Evolutionary conservation across 345 rosid species (phyloP).

Genomic region (Euclidium syriacum): DNA sequence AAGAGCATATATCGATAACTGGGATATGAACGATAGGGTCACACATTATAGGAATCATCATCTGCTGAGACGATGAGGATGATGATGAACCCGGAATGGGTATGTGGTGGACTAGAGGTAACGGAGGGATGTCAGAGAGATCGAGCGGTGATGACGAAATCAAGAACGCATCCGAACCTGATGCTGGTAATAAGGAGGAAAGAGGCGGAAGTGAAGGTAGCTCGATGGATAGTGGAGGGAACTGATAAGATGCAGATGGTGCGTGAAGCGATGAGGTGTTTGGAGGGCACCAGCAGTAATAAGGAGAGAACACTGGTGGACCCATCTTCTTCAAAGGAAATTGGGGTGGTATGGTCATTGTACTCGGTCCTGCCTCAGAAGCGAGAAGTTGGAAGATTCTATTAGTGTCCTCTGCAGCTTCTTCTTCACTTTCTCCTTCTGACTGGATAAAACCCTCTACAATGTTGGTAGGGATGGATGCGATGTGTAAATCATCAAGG

Average conservation of each 20-base stretch:
- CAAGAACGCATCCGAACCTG: constrained; percentile 43
- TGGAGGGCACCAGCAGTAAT: constrained; percentile 90
- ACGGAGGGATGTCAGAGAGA: constrained; percentile 52
- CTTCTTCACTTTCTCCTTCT: constrained; percentile 37
- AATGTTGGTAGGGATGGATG: constrained; percentile 31
- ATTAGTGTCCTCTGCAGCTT: constrained; percentile 35
- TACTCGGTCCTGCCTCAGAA: constrained; percentile 15
- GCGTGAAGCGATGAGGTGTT: constrained; percentile 46
- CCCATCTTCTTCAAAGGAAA: constrained; percentile 32
- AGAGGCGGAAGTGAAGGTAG: constrained; percentile 59
- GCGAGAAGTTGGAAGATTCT: neutral
- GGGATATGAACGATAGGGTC: constrained; percentile 95
- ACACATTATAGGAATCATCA: constrained; percentile 81
- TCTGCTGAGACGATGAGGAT: constrained; percentile 39
- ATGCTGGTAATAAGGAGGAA: constrained; percentile 55
- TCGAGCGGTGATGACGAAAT: constrained; percentile 45
- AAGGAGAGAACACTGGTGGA: constrained; percentile 64
- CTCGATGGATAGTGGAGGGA: constrained; percentile 40
- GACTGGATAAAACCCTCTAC: constrained; percentile 25
- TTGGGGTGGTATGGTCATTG: constrained; percentile 32
- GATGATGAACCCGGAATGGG: constrained; percentile 43
- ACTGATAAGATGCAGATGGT: constrained; percentile 31
- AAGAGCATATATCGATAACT: constrained; percentile 80
- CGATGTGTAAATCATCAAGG: constrained; percentile 34
- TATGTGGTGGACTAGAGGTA: constrained; percentile 49